Conservation (phyloP, 2,329 filamentous ascomycete genomes). For the Helotiales sp. region DNA sequence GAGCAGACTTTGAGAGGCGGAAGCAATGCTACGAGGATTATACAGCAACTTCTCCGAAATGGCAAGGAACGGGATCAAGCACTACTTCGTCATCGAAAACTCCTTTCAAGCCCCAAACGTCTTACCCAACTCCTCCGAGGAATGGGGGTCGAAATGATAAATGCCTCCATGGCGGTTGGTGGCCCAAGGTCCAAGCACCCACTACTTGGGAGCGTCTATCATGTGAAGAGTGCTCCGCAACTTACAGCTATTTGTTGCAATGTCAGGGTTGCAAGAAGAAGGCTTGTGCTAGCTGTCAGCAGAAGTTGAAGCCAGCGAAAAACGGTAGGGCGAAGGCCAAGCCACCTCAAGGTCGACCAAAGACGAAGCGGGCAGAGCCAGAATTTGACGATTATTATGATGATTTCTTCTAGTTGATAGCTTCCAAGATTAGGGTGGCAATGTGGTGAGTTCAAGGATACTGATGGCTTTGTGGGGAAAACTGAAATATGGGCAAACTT, state of each 20-base stretch:
- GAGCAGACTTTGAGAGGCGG: no score
- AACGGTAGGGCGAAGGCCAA: background rate
- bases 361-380: background rate
- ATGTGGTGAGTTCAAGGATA: no score
- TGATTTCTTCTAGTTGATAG: background rate
- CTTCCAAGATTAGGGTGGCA: background rate
- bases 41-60: background rate
- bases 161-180: conserved; percentile 33
- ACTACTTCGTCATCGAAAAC: background rate
- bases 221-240: conserved; percentile 26
- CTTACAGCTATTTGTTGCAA: conserved; percentile 32
- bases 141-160: background rate
- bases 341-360: background rate
- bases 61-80: background rate
- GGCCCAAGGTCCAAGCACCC: conserved; percentile 30
- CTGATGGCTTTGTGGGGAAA: background rate
- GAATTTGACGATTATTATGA: background rate
- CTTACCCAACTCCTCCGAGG: background rate
- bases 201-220: conserved; percentile 4
- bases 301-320: background rate
- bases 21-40: background rate
- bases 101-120: background rate
- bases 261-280: conserved; percentile 33
- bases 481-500: no score
- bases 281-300: conserved; percentile 33